These are phyloP conservation scores for Xylariaceae sp. DNA, from an alignment of 2,329 filamentous ascomycete genomes.

Conservation along the genomic window DNA sequence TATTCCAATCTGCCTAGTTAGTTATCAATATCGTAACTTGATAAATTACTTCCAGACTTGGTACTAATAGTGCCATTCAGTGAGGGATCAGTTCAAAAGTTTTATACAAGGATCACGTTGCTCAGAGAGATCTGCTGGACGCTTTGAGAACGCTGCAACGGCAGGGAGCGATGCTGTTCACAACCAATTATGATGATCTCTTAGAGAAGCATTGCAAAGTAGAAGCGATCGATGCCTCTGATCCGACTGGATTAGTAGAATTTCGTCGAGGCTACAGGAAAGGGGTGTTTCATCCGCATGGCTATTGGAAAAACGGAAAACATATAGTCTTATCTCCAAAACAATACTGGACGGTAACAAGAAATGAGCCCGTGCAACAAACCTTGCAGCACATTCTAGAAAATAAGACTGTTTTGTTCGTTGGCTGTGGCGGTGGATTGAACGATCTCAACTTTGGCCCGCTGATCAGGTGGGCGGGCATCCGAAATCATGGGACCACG, in stretches of 20 bases:
- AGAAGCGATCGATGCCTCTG: conserved; percentile 9
- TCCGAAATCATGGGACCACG: conserved; percentile 3
- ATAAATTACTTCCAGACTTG: background rate
- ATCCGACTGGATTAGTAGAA: conserved; percentile 5
- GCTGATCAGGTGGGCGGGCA: conserved; percentile 15
- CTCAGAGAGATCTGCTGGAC: conserved; percentile 11
- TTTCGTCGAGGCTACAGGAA: conserved; percentile 11
- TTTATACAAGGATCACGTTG: conserved; percentile 8
- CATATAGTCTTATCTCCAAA: conserved; percentile 14
- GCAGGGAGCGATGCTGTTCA: conserved; percentile 14
- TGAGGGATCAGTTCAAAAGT: conserved; percentile 15
- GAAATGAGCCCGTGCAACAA: conserved; percentile 5
- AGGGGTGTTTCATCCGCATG: conserved; percentile 17
- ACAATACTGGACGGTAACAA: conserved; percentile 10
- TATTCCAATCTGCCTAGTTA: too few relatives aligned
- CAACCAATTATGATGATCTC: conserved; percentile 17
- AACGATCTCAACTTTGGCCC: conserved; percentile 13
- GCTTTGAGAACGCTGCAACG: conserved; percentile 11
- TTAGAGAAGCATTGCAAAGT: conserved; percentile 15
- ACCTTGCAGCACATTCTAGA: conserved; percentile 11
- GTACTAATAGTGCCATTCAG: background rate
- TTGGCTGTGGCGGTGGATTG: conserved; percentile 16
- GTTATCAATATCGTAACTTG: too few relatives aligned
- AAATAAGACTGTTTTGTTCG: conserved; percentile 14
- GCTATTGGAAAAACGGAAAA: conserved; percentile 12